Percentiles rank a stretch among this genome's conserved stretches.
Evolutionary conservation across 1,284 basidiomycete species (phyloP).

Genomic region (Tausonia pullulans): DNA sequence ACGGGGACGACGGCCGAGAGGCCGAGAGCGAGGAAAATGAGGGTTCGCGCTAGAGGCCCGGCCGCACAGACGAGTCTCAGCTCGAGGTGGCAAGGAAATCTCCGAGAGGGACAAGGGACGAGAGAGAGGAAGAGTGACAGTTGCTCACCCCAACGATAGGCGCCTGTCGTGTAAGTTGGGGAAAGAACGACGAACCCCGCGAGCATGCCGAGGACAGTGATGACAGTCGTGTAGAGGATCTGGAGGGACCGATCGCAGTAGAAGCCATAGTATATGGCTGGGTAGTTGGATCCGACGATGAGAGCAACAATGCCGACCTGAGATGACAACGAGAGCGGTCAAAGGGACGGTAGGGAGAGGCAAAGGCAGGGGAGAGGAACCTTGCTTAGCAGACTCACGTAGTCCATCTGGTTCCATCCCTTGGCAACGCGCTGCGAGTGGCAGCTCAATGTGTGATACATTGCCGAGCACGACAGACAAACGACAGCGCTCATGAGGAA

Average conservation of each 20-base stretch:
- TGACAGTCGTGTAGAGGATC: constrained; percentile 42
- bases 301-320: constrained; percentile 44
- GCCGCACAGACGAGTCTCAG: too few species aligned
- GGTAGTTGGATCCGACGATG: constrained; percentile 67
- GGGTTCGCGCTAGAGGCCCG: constrained; percentile 45
- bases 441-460: constrained; percentile 57
- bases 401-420: constrained; percentile 55
- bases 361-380: neutral
- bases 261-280: constrained; percentile 48
- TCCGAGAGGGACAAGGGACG: too few species aligned
- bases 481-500: neutral
- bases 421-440: constrained; percentile 53
- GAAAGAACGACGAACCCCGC: constrained; percentile 66
- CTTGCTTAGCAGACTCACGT: constrained; percentile 26
- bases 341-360: too few species aligned
- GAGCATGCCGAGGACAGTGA: constrained; percentile 50
- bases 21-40: constrained; percentile 69
- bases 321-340: neutral
- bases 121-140: too few species aligned
- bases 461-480: constrained; percentile 36
- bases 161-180: constrained; percentile 63
- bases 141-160: constrained; percentile 47
- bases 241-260: constrained; percentile 50
- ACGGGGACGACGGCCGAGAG: constrained; percentile 61
- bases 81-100: too few species aligned